A percentile compares a stretch with the other conserved stretches of the same genome.
Evolutionary conservation across 192 early-diverging fungal genomes (phyloP).

Genomic region (Entomortierella beljakovae): DNA sequence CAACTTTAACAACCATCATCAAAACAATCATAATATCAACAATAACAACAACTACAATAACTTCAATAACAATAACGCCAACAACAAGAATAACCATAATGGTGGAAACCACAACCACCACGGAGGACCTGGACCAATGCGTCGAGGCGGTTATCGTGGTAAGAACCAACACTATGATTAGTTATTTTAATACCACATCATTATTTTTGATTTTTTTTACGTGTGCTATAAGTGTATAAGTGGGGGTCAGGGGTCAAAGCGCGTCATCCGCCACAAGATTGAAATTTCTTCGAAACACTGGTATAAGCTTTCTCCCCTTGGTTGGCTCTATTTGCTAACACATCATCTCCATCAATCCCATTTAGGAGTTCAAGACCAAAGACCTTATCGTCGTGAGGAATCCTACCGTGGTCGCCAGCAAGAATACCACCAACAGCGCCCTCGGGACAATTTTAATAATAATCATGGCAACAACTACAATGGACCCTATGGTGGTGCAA

Average conservation of each 20-base stretch:
- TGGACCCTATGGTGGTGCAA: slow-evolving; percentile 5
- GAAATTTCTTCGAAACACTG: not conserved
- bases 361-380: slow-evolving; percentile 45
- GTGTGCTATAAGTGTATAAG: too few species aligned
- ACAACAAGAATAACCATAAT: not conserved
- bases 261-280: not conserved
- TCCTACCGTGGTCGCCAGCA: slow-evolving; percentile 21
- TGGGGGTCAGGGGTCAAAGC: not conserved
- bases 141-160: slow-evolving; percentile 34
- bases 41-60: not conserved
- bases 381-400: slow-evolving; percentile 50
- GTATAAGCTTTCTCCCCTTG: not conserved
- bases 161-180: too few species aligned
- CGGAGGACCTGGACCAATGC: slow-evolving; percentile 25
- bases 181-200: too few species aligned
- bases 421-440: slow-evolving; percentile 35
- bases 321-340: not conserved
- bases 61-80: not conserved
- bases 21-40: not conserved
- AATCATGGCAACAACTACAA: slow-evolving; percentile 12
- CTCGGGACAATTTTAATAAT: slow-evolving; percentile 29
- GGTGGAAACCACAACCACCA: slow-evolving; percentile 4
- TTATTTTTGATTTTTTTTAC: too few species aligned
- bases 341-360: not conserved
- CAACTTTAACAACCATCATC: not conserved